Conservation (phyloP, 306 rosid genomes). For the Dicorynia guianensis region DNA sequence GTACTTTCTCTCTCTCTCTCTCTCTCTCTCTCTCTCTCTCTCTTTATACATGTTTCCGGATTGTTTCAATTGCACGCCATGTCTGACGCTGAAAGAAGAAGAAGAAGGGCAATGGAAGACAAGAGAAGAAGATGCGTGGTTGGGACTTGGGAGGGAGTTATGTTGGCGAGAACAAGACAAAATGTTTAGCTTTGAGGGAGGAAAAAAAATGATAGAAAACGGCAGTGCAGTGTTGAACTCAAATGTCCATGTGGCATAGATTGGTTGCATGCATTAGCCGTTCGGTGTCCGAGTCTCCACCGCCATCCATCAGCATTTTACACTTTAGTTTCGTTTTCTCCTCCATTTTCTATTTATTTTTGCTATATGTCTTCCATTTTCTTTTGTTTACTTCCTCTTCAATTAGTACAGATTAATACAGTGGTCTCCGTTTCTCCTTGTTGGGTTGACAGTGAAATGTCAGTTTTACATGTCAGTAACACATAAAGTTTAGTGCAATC, state of each 20-base stretch:
- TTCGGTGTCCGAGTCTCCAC: background rate
- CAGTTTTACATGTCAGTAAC: constrained; percentile 29
- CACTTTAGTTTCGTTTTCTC: background rate
- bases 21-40: background rate
- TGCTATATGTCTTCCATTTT: background rate
- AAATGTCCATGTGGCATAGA: constrained; percentile 16
- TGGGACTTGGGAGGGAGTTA: constrained; percentile 14
- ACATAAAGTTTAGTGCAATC: background rate
- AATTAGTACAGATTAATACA: constrained; percentile 16
- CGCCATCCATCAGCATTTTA: constrained; percentile 25
- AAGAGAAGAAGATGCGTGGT: background rate
- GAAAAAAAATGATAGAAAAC: background rate
- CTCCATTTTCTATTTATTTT: background rate
- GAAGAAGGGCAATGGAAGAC: background rate
- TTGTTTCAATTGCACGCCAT: background rate
- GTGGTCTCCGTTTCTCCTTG: constrained; percentile 47
- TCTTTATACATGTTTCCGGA: no score
- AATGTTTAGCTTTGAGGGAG: background rate
- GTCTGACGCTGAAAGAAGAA: background rate
- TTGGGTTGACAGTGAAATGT: constrained; percentile 28
- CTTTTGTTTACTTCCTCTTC: background rate
- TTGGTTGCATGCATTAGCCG: constrained; percentile 34
- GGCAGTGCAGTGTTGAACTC: constrained; percentile 27
- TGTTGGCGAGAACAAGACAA: background rate
- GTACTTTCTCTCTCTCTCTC: background rate